Evolutionary conservation across 495 filamentous ascomycete species (phyloP), one percentile per base, ranked within the genome.

Genomic region (Amphirosellinia nigrospora): DNA sequence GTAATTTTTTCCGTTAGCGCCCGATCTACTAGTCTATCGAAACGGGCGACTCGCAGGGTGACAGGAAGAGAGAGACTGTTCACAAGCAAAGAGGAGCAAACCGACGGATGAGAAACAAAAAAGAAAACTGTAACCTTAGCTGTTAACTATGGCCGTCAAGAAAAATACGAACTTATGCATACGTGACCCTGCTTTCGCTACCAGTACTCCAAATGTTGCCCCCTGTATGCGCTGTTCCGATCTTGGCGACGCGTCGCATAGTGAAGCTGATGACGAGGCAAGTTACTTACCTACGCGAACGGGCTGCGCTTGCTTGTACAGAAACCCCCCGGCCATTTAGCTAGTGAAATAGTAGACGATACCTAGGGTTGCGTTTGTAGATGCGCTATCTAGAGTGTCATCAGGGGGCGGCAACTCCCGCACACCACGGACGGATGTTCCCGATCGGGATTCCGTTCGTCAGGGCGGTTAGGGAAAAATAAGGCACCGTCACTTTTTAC

Each of bases 241-340:
- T 59, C 65, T 59, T 68, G 65, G 65, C 65, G 65, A 58, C 46
- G 65, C 36, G 65, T 58, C 41, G 41, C 65, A 46, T 46, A 26
- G 28, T 21, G 41, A 55, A 68, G 65, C 65, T 68, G 65, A 68
- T 68, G 65, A 68, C 52, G 65, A 68, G 52, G 65, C 64, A 55
- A 66, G 30, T 48, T 43, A 53, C 52, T 50, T 43, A 53, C 52
- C 64, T 43, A 65, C 36, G 21, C 34, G 64, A 66, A 66, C 36
- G 30, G 26, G 64, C 36, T 28, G 48, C 26, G 50, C 26, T 66
- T 66, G 48, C 30, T 64, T 36, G 19, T 45, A 43, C 45, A 10
- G 30, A 16, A 16, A 26, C 4, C 11, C 30, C 48, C 46, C 13
- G 19, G 52, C 21, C 63, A 11, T 46, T 66, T 39, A 4, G 9